phyloP scores from a whole-genome alignment of 208 protist species.

The Trypanosoma rangeli region DNA sequence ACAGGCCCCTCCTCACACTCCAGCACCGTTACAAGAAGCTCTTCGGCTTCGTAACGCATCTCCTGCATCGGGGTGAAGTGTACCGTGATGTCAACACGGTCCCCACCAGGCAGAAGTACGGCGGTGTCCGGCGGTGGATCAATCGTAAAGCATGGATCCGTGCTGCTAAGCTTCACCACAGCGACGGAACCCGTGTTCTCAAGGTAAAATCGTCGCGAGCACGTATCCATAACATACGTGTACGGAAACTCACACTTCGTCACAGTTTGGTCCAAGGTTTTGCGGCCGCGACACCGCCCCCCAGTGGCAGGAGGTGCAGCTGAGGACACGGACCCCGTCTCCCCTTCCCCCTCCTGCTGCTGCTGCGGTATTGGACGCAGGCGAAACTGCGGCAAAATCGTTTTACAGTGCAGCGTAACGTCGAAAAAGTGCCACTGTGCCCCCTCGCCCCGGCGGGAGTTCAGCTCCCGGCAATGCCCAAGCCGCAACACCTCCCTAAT shows the following conservation, averaged over 20 bases:
- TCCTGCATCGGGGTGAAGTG: slow-evolving; percentile 64
- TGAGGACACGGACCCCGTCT: slow-evolving; percentile 1
- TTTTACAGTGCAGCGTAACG: slow-evolving; percentile 62
- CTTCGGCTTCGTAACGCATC: slow-evolving; percentile 40
- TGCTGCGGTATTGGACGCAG: slow-evolving; percentile 29
- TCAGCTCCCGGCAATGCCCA: slow-evolving; percentile 72
- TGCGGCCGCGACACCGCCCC: not conserved
- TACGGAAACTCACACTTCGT: slow-evolving; percentile 38
- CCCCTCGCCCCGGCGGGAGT: slow-evolving; percentile 63
- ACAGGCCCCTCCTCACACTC: slow-evolving; percentile 40
- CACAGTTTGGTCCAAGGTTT: slow-evolving; percentile 5
- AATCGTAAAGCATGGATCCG: slow-evolving; percentile 51
- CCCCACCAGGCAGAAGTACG: slow-evolving; percentile 38
- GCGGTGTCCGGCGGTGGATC: slow-evolving; percentile 27
- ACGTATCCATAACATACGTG: slow-evolving; percentile 56
- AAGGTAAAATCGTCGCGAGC: slow-evolving; percentile 47
- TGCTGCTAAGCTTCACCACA: slow-evolving; percentile 56
- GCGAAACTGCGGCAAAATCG: slow-evolving; percentile 53
- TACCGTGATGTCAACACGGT: slow-evolving; percentile 44
- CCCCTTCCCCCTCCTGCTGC: too few relatives aligned
- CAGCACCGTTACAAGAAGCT: slow-evolving; percentile 48
- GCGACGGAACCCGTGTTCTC: slow-evolving; percentile 81
- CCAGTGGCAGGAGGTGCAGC: not conserved
- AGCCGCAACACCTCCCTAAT: slow-evolving; percentile 56
- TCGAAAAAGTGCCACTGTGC: slow-evolving; percentile 75